Conservation (phyloP, 2,329 filamentous ascomycete species). For the Penicillium palitans region DNA sequence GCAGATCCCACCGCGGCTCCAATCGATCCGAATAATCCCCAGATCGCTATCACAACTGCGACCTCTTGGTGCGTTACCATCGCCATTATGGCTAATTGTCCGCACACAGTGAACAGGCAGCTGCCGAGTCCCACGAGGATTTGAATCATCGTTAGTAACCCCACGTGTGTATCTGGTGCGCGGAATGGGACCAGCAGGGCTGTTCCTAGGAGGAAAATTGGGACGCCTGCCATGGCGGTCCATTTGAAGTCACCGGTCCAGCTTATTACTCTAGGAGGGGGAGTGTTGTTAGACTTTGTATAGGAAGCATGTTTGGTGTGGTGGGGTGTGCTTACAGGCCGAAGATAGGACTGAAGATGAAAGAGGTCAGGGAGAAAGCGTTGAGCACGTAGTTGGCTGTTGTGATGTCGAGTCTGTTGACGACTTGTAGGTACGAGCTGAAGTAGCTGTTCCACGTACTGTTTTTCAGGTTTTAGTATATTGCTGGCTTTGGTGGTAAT, state of each 20-base stretch:
- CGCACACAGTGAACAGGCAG: slow-evolving; percentile 9
- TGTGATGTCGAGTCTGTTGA: slow-evolving; percentile 10
- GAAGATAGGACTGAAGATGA: slow-evolving; percentile 11
- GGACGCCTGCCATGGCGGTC: slow-evolving; percentile 10
- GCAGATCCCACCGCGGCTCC: slow-evolving; percentile 9
- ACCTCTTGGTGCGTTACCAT: slow-evolving; percentile 13
- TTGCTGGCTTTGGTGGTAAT: neutral
- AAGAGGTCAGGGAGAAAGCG: slow-evolving; percentile 9
- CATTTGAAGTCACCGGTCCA: slow-evolving; percentile 13
- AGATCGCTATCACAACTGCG: slow-evolving; percentile 8
- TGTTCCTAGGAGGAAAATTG: slow-evolving; percentile 10
- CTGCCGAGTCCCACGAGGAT: slow-evolving; percentile 9
- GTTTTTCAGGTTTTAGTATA: neutral
- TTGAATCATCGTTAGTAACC: slow-evolving; percentile 10
- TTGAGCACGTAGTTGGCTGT: slow-evolving; percentile 10
- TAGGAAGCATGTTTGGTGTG: neutral
- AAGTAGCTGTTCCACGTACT: slow-evolving; percentile 13
- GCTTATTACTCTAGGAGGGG: slow-evolving; percentile 1
- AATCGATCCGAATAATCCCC: slow-evolving; percentile 10
- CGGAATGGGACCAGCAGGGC: slow-evolving; percentile 11
- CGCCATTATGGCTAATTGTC: slow-evolving; percentile 11
- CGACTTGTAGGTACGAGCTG: slow-evolving; percentile 12
- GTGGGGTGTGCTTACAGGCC: slow-evolving; percentile 2
- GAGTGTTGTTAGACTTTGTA: neutral
- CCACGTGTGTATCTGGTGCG: slow-evolving; percentile 7